Evolutionary conservation across 306 rosid species (phyloP).

Genomic region (Malus sieversii): DNA sequence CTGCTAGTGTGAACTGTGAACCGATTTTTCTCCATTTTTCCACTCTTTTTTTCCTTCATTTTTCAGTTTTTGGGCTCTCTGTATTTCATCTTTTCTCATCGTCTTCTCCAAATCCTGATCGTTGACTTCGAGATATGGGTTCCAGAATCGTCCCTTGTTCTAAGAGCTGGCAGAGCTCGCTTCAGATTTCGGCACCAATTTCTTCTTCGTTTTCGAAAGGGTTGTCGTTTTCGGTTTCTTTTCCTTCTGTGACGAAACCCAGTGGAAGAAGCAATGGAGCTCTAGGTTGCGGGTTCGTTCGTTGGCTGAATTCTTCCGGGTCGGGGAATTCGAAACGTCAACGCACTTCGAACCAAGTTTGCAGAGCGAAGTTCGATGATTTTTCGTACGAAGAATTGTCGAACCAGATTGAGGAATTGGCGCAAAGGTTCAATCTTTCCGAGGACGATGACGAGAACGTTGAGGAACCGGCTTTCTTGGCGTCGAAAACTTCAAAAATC

Average conservation of each 20-base stretch:
- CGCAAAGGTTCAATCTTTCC: neutral
- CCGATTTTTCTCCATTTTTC: neutral
- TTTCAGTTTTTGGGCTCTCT: neutral
- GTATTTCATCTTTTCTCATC: neutral
- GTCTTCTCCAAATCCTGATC: neutral
- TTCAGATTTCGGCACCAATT: constrained; percentile 11
- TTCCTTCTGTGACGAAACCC: constrained; percentile 10
- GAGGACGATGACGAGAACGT: constrained; percentile 3
- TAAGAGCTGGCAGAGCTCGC: constrained; percentile 20
- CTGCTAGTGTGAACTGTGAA: neutral
- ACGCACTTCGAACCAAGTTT: constrained; percentile 17
- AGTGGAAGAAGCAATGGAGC: constrained; percentile 15
- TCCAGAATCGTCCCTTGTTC: constrained; percentile 26
- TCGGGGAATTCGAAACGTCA: constrained; percentile 10
- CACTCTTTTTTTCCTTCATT: neutral
- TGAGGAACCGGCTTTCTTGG: constrained; percentile 9
- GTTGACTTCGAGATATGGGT: constrained; percentile 28
- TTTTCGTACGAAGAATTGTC: constrained; percentile 19
- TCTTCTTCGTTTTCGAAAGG: neutral
- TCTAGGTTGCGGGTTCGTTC: constrained; percentile 12
- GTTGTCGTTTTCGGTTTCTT: constrained; percentile 12
- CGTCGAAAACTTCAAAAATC: constrained; percentile 11
- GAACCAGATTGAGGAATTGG: constrained; percentile 18
- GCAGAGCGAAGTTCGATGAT: constrained; percentile 30
- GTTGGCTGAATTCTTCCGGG: constrained; percentile 1